Evolutionary conservation across 1,139 yeast species (phyloP).

Genomic region (Taphrina betulina): DNA sequence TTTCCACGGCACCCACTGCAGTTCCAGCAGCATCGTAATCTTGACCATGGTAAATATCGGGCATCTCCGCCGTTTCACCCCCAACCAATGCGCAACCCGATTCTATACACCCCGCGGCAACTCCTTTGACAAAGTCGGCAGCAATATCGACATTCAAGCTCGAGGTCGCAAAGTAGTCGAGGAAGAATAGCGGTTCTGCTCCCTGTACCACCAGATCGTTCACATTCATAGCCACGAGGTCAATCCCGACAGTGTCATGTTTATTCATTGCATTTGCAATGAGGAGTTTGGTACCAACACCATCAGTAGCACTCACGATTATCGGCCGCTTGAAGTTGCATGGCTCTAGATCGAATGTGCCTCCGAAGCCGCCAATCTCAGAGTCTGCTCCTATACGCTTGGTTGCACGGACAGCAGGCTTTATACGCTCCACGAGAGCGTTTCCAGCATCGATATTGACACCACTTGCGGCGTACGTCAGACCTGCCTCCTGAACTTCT

Average conservation of each 20-base stretch:
- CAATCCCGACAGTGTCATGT: conserved; percentile 96
- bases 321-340: conserved; percentile 83
- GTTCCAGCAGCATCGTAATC: conserved; percentile 99
- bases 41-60: conserved; percentile 93
- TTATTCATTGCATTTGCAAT: conserved; percentile 87
- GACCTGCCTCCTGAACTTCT: conserved; percentile 46
- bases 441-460: conserved; percentile 97
- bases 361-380: conserved; percentile 98
- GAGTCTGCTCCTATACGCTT: conserved; percentile 96
- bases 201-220: conserved; percentile 98
- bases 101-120: conserved; percentile 90
- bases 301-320: conserved; percentile 96
- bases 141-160: conserved; percentile 81
- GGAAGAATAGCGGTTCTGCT: conserved; percentile 93
- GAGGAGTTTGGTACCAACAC: conserved; percentile 96
- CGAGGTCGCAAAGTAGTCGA: conserved; percentile 96
- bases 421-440: conserved; percentile 81
- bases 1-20: conserved; percentile 97
- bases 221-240: conserved; percentile 97
- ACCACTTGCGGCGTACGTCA: conserved; percentile 92
- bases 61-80: conserved; percentile 99
- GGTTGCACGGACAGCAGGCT: conserved; percentile 88
- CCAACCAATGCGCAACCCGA: conserved; percentile 99
- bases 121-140: conserved; percentile 87
- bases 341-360: conserved; percentile 81